Base-by-base conservation (phyloP, 345 rosid species). In the Moricandia moricandioides region DNA sequence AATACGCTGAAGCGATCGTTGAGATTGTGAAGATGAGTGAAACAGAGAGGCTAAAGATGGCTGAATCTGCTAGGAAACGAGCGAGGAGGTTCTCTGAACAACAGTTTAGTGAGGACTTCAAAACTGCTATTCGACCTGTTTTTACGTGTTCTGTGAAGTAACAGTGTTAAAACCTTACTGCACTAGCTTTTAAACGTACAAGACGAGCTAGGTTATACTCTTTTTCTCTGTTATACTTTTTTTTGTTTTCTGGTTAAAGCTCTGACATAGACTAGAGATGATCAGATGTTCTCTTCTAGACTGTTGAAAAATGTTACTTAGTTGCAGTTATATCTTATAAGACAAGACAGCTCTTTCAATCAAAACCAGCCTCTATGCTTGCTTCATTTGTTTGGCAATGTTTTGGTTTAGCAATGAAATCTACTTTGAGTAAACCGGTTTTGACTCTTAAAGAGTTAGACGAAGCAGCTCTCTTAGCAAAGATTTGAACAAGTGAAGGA, bases 71-170 rank as follows among this genome's bases (percentile, higher is more conserved):
- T 16, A 85, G 99, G 79, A 82, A 70, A 78, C 82, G 94, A 14
- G 96, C 97, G 0, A 39, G 73, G 34, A 89, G 81, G 60, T 95
- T 92, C 77, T 92, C 97, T 0, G 96, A 89, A 80, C 84, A 85
- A 81, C 85, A 84, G 73, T 95, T 92, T 79, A 78, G 84, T 17
- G 84, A 88, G 63, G 92, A 90, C 72, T 83, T 90, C 21, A 92
- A 87, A 79, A 79, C 87, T 14, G 92, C 94, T 10, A 73, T 89
- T 30, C 80, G 83, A 39, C 88, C 96, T 0, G 14, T 91, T 72
- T 10, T 86, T 16, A 9, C 52, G 1, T 56, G 39, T 65, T 45
- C 60, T 62, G 54, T 59, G 40, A 65, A 72, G 74, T 81, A 66
- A 76, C 29, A 17, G 16, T 34, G 3, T 27, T 43, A 0, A 7